Evolutionary conservation across 306 rosid species (phyloP).

Genomic region (Datisca glomerata): DNA sequence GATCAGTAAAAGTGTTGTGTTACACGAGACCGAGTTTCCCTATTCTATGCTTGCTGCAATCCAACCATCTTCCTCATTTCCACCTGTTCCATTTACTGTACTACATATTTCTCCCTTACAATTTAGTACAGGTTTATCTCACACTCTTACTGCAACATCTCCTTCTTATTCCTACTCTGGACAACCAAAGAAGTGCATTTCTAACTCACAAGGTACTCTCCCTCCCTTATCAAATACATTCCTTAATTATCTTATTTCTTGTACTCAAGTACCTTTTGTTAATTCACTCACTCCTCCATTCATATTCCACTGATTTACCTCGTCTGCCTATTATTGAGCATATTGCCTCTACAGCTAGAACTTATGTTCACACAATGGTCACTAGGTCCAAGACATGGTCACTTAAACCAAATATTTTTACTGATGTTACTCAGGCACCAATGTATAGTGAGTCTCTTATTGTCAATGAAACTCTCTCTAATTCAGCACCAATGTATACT

Average conservation of each 20-base stretch:
- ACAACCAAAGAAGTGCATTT: too few species aligned
- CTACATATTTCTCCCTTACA: too few species aligned
- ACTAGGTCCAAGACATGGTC: not conserved
- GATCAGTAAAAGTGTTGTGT: not conserved
- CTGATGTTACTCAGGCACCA: not conserved
- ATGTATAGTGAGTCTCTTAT: not conserved
- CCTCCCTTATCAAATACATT: too few species aligned
- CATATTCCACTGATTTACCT: not conserved
- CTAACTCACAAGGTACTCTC: too few species aligned
- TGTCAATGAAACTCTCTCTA: not conserved
- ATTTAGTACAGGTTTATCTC: too few species aligned
- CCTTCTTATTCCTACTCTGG: too few species aligned
- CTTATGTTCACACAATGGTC: not conserved
- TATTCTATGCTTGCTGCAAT: not conserved
- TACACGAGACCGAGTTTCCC: not conserved
- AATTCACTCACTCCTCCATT: not conserved
- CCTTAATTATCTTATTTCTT: too few species aligned
- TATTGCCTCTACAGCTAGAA: not conserved
- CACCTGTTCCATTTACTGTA: not conserved
- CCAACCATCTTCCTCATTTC: not conserved
- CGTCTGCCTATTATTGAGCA: not conserved
- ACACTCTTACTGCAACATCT: too few species aligned
- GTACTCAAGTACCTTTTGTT: too few species aligned
- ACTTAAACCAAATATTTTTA: not conserved
- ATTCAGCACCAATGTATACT: not conserved